Percentiles rank a stretch among this genome's conserved stretches.
phyloP scores from a whole-genome alignment of 2,329 filamentous ascomycete species.

The Apiospora sp. region DNA sequence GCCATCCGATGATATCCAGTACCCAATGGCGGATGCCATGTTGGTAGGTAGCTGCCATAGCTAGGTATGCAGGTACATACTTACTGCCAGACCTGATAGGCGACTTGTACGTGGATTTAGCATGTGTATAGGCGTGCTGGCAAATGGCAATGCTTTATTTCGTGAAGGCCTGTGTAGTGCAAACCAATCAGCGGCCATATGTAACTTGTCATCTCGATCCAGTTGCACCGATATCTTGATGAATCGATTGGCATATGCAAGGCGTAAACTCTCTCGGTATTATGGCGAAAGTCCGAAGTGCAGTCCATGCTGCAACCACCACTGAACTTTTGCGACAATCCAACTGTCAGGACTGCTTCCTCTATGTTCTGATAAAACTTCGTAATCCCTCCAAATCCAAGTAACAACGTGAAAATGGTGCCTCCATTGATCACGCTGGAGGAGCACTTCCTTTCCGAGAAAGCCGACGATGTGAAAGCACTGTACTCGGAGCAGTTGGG shows the following conservation, averaged over 20 bases:
- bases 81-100: too few species aligned
- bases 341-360: background rate
- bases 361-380: background rate
- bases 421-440: conserved; percentile 34
- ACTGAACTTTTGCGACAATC: background rate
- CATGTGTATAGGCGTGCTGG: background rate
- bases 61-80: too few species aligned
- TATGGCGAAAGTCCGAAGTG: conserved; percentile 13
- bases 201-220: background rate
- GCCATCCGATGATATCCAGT: background rate
- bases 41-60: too few species aligned
- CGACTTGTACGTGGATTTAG: too few species aligned
- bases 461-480: conserved; percentile 27
- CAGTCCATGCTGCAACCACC: background rate
- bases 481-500: conserved; percentile 28
- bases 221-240: background rate
- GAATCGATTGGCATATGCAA: background rate
- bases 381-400: background rate
- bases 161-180: background rate
- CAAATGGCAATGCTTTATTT: background rate
- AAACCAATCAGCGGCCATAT: background rate
- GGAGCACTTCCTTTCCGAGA: conserved; percentile 33
- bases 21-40: too few species aligned
- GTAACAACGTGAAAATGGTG: conserved; percentile 8
- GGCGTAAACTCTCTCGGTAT: background rate